These are phyloP conservation scores for Discostella stelligera DNA, from an alignment of 352 stramenopile species.

Conservation along the genomic window DNA sequence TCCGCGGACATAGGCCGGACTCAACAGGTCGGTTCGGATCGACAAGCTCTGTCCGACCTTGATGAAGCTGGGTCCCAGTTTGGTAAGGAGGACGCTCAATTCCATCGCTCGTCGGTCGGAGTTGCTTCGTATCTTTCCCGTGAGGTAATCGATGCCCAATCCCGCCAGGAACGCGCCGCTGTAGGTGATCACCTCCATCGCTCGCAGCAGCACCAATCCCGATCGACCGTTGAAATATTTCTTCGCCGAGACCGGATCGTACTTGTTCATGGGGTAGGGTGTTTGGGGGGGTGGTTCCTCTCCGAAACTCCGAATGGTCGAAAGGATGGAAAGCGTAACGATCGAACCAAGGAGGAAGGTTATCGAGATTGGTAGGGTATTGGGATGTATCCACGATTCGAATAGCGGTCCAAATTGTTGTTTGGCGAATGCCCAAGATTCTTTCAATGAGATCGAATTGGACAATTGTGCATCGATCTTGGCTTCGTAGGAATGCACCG, in stretches of 20 bases:
- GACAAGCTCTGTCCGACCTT: conserved; percentile 86
- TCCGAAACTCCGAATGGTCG: conserved; percentile 24
- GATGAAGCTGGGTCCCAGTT: conserved; percentile 84
- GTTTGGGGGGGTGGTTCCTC: conserved; percentile 34
- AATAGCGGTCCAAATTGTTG: background rate
- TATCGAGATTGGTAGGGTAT: conserved; percentile 7
- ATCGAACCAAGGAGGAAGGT: conserved; percentile 28
- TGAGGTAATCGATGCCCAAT: conserved; percentile 48
- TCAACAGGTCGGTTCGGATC: conserved; percentile 84
- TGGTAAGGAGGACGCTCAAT: conserved; percentile 74
- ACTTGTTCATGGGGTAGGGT: conserved; percentile 67
- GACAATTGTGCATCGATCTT: background rate
- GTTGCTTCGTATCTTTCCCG: conserved; percentile 60
- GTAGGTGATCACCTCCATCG: conserved; percentile 51
- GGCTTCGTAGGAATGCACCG: background rate
- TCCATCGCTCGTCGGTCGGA: conserved; percentile 64
- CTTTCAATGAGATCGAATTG: background rate
- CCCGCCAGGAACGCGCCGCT: conserved; percentile 52
- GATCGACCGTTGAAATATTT: conserved; percentile 67
- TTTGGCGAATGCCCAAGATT: background rate
- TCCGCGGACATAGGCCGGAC: conserved; percentile 78
- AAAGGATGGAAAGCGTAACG: conserved; percentile 34
- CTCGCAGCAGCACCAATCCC: conserved; percentile 34
- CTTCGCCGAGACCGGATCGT: conserved; percentile 58
- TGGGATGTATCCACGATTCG: background rate